A percentile compares a stretch with the other conserved stretches of the same genome.
These are phyloP conservation scores for Paraurostyla sp. DNA, from an alignment of 73 alveolate species.

Conservation along the genomic window DNA sequence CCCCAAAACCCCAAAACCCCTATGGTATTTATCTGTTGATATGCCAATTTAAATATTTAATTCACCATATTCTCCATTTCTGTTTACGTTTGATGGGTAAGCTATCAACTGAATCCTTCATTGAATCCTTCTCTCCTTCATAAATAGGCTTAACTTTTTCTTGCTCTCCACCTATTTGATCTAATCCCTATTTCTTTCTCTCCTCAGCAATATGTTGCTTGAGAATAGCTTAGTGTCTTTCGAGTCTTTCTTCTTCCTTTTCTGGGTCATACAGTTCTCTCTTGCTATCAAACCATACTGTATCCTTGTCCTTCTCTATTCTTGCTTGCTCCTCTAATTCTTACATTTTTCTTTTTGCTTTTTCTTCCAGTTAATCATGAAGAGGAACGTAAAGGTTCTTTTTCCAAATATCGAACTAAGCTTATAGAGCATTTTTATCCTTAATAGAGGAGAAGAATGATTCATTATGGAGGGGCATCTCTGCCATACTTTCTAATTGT, in stretches of 20 bases:
- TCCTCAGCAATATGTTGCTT: slow-evolving; percentile 48
- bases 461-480: slow-evolving; percentile 60
- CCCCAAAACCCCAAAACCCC: too few relatives aligned
- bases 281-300: slow-evolving; percentile 40
- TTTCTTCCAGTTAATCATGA: slow-evolving; percentile 66
- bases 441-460: slow-evolving; percentile 5
- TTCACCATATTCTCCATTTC: slow-evolving; percentile 72
- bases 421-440: slow-evolving; percentile 26
- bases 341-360: slow-evolving; percentile 68
- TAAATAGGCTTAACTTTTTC: slow-evolving; percentile 21
- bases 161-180: background rate
- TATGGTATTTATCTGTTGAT: too few relatives aligned
- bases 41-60: background rate
- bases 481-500: slow-evolving; percentile 46
- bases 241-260: slow-evolving; percentile 17
- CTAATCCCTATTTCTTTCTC: slow-evolving; percentile 45
- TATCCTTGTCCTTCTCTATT: slow-evolving; percentile 51
- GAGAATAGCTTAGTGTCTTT: slow-evolving; percentile 43
- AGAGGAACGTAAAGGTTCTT: slow-evolving; percentile 69
- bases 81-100: slow-evolving; percentile 49
- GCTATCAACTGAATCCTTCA: slow-evolving; percentile 59
- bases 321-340: slow-evolving; percentile 49
- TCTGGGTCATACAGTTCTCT: slow-evolving; percentile 34
- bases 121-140: slow-evolving; percentile 31
- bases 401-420: slow-evolving; percentile 64